Evolutionary conservation across 371 early-diverging fungal genomes (phyloP), one percentile per base, ranked within the genome.

Genomic region (Synchytrium microbalum): DNA sequence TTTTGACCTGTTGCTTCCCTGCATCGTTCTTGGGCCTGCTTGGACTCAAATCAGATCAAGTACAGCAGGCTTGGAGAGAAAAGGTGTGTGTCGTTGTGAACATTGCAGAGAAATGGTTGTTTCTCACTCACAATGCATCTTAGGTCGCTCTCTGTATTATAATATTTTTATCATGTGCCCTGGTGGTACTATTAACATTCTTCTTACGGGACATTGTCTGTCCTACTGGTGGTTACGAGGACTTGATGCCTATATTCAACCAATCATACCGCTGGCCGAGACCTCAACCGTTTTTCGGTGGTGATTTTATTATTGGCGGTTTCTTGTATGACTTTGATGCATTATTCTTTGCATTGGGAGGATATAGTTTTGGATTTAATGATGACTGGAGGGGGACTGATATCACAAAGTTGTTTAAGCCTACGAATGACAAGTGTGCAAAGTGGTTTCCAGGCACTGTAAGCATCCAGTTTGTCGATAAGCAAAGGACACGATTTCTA

Each of bases 341-440:
- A 10, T 5, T 38, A 38, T 38, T 38, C 46, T 19, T 38, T 38
- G 46, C 46, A 5, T 38, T 38, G 46, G 46, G 46, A 5, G 46
- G 46, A 38, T 38, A 38, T 19, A 5, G 19, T 38, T 38, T 38
- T 38, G 46, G 46, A 10, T 38, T 38, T 19, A 58, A 58, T 58
- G 55, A 57, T 27, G n/a, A 56, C 3, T 55, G 55, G 64, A 57
- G 25, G 25, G 64, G 58, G 2, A 13, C 46, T 28, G 64, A 55
- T 26, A 31, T 63, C 25, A 57, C 64, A 10, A 63, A 63, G 28
- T 57, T 63, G 23, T 63, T 63, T 29, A 56, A 57, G 27, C 58
- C 64, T 38, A 8, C 14, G 2, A 25, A 30, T 30, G 58, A 57
- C 56, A 38, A 38, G 46, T 38, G 46, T 38, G 46, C 46, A 19